Evolutionary conservation across 2,329 filamentous ascomycete species (phyloP).

Genomic region (Daldinia eschscholtzii): DNA sequence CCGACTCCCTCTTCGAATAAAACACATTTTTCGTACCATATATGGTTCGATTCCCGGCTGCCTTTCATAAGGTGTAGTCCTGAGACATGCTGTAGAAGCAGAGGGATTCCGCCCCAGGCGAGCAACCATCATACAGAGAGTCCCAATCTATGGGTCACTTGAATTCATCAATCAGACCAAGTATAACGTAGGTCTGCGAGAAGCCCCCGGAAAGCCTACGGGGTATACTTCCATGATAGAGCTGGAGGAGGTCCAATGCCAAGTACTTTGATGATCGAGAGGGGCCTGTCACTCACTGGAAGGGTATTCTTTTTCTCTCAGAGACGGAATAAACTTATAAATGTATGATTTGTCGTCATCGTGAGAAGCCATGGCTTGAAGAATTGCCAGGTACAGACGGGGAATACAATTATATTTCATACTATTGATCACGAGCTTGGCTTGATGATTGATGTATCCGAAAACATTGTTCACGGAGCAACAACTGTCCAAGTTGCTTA

Average conservation of each 20-base stretch:
- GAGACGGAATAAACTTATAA: not conserved
- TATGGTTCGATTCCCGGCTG: not conserved
- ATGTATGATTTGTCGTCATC: not conserved
- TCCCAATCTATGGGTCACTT: not conserved
- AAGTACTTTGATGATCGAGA: not conserved
- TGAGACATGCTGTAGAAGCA: not conserved
- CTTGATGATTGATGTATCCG: not conserved
- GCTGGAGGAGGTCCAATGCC: not conserved
- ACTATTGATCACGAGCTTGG: not conserved
- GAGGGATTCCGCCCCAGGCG: not conserved
- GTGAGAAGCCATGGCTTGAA: not conserved
- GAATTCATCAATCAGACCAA: not conserved
- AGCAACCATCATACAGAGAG: too few species aligned
- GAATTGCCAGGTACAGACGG: constrained; percentile 1
- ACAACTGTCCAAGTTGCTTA: not conserved
- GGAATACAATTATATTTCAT: not conserved
- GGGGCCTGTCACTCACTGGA: not conserved
- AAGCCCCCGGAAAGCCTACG: not conserved
- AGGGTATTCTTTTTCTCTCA: not conserved
- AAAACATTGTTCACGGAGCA: not conserved
- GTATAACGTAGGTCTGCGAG: not conserved
- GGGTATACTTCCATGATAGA: not conserved
- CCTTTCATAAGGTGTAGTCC: not conserved
- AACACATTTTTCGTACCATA: not conserved
- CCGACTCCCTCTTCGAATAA: not conserved